Evolutionary conservation across 1,284 basidiomycete species (phyloP).

Genomic region (Entoloma clypeatum): DNA sequence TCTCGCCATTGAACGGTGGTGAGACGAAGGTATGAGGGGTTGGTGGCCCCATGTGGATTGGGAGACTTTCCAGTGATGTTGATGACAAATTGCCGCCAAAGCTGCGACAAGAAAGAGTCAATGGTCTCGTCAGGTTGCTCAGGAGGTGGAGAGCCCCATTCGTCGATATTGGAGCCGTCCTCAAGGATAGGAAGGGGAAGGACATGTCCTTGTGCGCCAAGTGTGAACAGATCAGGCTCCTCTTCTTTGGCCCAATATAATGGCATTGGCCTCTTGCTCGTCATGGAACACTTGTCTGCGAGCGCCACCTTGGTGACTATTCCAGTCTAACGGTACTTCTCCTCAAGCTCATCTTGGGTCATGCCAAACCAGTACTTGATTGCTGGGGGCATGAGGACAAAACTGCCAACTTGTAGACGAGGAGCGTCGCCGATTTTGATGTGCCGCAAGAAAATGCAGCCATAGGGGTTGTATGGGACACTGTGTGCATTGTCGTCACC

Average conservation of each 20-base stretch:
- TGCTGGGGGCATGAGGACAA: not conserved
- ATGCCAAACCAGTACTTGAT: constrained; percentile 3
- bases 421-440: constrained; percentile 2
- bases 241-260: not conserved
- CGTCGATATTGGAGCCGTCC: constrained; percentile 16
- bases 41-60: constrained; percentile 10
- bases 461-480: constrained; percentile 4
- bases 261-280: constrained; percentile 2
- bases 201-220: not conserved
- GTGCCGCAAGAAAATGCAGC: constrained; percentile 7
- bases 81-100: constrained; percentile 22
- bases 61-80: constrained; percentile 21
- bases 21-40: constrained; percentile 18
- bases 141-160: constrained; percentile 1
- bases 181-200: constrained; percentile 11
- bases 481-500: not conserved
- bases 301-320: not conserved
- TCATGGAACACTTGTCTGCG: not conserved
- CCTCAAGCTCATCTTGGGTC: not conserved
- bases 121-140: constrained; percentile 1
- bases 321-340: not conserved
- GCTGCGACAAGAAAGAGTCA: constrained; percentile 12
- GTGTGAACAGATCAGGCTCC: constrained; percentile 1
- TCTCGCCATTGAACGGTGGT: constrained; percentile 5
- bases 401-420: constrained; percentile 2